These are phyloP conservation scores for Chalciporus sp. DNA, from an alignment of 1,284 basidiomycete species.

Conservation along the genomic window DNA sequence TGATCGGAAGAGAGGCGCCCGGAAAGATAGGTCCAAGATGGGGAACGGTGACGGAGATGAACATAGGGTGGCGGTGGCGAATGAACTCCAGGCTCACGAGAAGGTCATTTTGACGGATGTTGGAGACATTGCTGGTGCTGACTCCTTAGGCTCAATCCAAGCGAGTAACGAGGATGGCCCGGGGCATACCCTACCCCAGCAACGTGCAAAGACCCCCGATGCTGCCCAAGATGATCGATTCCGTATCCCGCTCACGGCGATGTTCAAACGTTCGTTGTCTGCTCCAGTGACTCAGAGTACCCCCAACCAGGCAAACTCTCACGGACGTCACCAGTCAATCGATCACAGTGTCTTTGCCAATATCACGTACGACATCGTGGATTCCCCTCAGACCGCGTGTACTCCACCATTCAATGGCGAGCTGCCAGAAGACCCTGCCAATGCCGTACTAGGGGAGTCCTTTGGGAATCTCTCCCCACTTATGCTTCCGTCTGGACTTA, in stretches of 20 bases:
- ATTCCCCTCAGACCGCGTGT: slow-evolving; percentile 17
- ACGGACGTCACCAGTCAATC: slow-evolving; percentile 24
- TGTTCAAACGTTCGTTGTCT: slow-evolving; percentile 62
- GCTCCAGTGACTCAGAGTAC: slow-evolving; percentile 43
- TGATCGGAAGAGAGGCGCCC: slow-evolving; percentile 4
- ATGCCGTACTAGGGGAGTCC: slow-evolving; percentile 23
- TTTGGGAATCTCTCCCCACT: slow-evolving; percentile 32
- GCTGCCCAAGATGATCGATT: slow-evolving; percentile 37
- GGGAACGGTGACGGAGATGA: slow-evolving; percentile 29
- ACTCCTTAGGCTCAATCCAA: slow-evolving; percentile 3
- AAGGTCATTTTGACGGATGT: slow-evolving; percentile 4
- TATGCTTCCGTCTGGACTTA: slow-evolving; percentile 33
- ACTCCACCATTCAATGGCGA: slow-evolving; percentile 17
- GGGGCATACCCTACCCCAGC: slow-evolving; percentile 13
- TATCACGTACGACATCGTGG: slow-evolving; percentile 34
- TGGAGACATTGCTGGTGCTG: background rate
- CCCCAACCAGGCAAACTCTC: slow-evolving; percentile 12
- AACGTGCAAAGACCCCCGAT: slow-evolving; percentile 36
- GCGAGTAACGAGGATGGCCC: slow-evolving; percentile 14
- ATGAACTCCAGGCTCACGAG: slow-evolving; percentile 13
- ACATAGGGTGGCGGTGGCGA: slow-evolving; percentile 14
- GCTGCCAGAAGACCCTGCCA: slow-evolving; percentile 22
- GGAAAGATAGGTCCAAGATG: slow-evolving; percentile 5
- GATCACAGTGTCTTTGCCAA: slow-evolving; percentile 31
- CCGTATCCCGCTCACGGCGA: slow-evolving; percentile 53